phyloP scores from a whole-genome alignment of 1,139 yeast species.

The Hemisphaericaspora lyxosophila region DNA sequence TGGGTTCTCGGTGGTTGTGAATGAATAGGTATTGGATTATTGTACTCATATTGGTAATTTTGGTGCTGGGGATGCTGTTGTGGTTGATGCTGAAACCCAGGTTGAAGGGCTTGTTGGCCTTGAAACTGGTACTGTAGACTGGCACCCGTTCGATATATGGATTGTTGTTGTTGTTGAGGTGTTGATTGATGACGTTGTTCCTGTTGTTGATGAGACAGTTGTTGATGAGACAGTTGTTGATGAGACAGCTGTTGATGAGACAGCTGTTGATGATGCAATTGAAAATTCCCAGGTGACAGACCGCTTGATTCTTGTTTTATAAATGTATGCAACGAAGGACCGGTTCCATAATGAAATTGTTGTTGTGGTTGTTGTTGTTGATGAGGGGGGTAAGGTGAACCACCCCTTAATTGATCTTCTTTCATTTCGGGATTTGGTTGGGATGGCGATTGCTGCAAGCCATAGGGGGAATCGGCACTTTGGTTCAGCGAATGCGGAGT shows the following conservation, averaged over 20 bases:
- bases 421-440: neutral
- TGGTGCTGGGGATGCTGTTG: constrained; percentile 6
- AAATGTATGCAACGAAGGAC: neutral
- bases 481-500: constrained; percentile 4
- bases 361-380: constrained; percentile 12
- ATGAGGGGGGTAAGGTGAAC: constrained; percentile 5
- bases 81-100: constrained; percentile 5
- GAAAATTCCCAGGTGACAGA: neutral
- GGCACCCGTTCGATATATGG: neutral
- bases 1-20: constrained; percentile 7
- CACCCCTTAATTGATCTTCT: neutral
- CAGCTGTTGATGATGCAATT: no score
- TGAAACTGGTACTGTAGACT: constrained; percentile 9
- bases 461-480: neutral
- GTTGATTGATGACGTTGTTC: constrained; percentile 3
- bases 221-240: no score
- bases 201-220: no score
- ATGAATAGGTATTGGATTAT: constrained; percentile 2
- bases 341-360: neutral
- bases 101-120: constrained; percentile 3
- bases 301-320: neutral
- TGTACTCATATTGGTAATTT: constrained; percentile 8
- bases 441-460: constrained; percentile 1
- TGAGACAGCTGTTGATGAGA: no score
- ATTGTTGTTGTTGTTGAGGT: constrained; percentile 5